A percentile compares a stretch with the other conserved stretches of the same genome.
These are phyloP conservation scores for Bruguiera parviflora DNA, from an alignment of 345 rosid genomes.

Conservation along the genomic window DNA sequence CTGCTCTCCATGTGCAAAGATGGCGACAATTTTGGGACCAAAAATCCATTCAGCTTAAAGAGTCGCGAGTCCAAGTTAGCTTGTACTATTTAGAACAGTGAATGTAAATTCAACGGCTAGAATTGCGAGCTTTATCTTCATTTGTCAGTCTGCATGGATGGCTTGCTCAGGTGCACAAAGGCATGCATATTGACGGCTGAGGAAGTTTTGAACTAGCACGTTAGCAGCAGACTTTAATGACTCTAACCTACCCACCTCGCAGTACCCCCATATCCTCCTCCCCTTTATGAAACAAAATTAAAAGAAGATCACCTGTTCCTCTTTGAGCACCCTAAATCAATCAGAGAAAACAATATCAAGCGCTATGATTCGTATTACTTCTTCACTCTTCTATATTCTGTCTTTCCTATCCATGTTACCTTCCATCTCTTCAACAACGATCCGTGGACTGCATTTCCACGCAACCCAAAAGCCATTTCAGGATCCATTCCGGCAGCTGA, in stretches of 20 bases:
- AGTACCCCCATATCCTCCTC: not conserved
- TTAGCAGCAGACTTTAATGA: no score
- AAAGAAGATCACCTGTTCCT: no score
- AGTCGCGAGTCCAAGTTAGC: no score
- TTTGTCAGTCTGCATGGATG: not conserved
- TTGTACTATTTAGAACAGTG: no score
- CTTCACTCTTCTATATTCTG: conserved; percentile 2
- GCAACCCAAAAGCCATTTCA: conserved; percentile 9
- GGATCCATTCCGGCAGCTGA: conserved; percentile 30
- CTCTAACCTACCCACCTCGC: no score
- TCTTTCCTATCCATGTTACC: conserved; percentile 13
- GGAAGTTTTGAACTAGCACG: not conserved
- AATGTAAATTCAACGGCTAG: not conserved
- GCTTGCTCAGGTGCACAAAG: not conserved
- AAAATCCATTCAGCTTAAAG: no score
- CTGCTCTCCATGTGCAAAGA: conserved; percentile 1
- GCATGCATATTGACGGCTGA: conserved; percentile 6
- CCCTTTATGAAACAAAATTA: no score
- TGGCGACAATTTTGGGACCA: not conserved
- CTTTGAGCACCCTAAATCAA: no score
- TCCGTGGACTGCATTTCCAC: conserved; percentile 21
- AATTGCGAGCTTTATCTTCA: not conserved
- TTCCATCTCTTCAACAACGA: conserved; percentile 17
- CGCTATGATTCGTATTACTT: not conserved
- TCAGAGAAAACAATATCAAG: no score